A percentile compares a stretch with the other conserved stretches of the same genome.
These are phyloP conservation scores for Tardiomyces digboiensis DNA, from an alignment of 1,139 yeast genomes.

Conservation along the genomic window DNA sequence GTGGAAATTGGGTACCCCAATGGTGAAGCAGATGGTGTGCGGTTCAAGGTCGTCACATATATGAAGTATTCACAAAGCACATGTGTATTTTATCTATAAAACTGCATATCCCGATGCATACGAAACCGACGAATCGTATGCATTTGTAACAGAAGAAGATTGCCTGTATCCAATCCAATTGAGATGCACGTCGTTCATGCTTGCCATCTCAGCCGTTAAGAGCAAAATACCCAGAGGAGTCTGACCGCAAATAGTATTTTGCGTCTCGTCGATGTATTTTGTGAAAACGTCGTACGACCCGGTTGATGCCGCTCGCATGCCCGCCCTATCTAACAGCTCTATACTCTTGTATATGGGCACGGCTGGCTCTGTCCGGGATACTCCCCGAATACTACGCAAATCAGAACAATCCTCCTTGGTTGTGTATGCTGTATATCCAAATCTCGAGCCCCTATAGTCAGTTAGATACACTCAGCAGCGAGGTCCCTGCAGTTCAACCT, in stretches of 20 bases:
- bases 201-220: slow-evolving; percentile 24
- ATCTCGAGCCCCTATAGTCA: slow-evolving; percentile 13
- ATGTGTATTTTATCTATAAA: not conserved
- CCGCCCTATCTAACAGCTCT: slow-evolving; percentile 57
- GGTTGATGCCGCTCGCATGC: slow-evolving; percentile 52
- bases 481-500: not conserved
- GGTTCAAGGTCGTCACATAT: too few relatives aligned
- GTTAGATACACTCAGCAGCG: not conserved
- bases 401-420: slow-evolving; percentile 11
- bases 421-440: slow-evolving; percentile 14
- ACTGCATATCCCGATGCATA: slow-evolving; percentile 78
- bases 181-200: slow-evolving; percentile 25
- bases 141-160: slow-evolving; percentile 44
- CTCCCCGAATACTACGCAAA: slow-evolving; percentile 7
- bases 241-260: slow-evolving; percentile 92
- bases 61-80: too few relatives aligned
- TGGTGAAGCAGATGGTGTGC: too few relatives aligned
- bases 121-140: slow-evolving; percentile 65
- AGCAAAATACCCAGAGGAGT: slow-evolving; percentile 66
- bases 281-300: slow-evolving; percentile 55
- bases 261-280: slow-evolving; percentile 54
- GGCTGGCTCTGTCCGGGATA: slow-evolving; percentile 9
- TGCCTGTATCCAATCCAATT: slow-evolving; percentile 81
- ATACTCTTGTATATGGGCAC: slow-evolving; percentile 61
- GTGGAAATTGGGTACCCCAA: too few relatives aligned